Evolutionary conservation across 805 yeast genomes (phyloP), one percentile per base, ranked within the genome.

Genomic region (Metschnikowia noctiluminum): DNA sequence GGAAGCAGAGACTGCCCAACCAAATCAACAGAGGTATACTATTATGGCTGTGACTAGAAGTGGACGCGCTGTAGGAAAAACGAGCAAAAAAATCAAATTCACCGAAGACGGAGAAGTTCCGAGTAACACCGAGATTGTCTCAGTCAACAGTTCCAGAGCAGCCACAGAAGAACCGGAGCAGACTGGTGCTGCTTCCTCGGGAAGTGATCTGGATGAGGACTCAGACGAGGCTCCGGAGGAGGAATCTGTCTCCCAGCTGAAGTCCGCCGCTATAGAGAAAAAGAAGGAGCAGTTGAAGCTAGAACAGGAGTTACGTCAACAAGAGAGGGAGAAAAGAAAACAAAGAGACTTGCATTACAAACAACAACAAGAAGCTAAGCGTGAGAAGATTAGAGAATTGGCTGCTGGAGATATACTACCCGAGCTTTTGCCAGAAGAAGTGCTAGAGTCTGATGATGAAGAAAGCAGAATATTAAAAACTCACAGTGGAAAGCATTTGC

Each of bases 211-310:
- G 40, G 49, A 41, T 21, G 69, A 53, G 16, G 69, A 58, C 10
- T 55, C 58, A 2, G 55, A 71, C 53, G 74, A 69, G 8, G 77
- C 77, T 1, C 78, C 78, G 13, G 77, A 73, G 57, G 77, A 72
- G 53, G 77, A 73, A 48, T 66, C 74, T 8, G 66, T 68, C 6
- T 47, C 60, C 7, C 53, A 55, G 35, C 55, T 70, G 32, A 70
- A 63, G 43, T 48, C 62, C 38, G 61, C 57, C 2, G 49, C 62
- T 40, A 48, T 69, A 39, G 61, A 63, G 35, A 60, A 61, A 45
- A 63, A 65, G 48, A 58, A 59, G 35, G 60, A 64, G 37, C 55
- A 54, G 28, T 46, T 54, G 36, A 50, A 54, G 43, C 40, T 54
- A 38, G 62, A 65, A 48, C 62, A 58, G 42, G 62, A 65, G 48